Percentiles rank a stretch among this genome's conserved stretches.
Evolutionary conservation across 352 stramenopile species (phyloP).

Genomic region (Vaucheria bursata): DNA sequence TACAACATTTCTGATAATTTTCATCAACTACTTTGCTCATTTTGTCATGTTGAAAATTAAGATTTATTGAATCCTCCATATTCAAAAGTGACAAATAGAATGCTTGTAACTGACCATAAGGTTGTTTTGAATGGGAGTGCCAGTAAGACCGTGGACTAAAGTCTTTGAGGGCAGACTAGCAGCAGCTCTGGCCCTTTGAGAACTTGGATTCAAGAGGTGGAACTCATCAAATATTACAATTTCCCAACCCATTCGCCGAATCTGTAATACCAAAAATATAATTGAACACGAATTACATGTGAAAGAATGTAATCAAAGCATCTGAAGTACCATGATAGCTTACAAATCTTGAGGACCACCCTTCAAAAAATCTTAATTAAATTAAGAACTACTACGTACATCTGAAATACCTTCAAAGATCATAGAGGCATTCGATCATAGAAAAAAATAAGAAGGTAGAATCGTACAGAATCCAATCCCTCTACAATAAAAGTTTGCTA

Average conservation of each 20-base stretch:
- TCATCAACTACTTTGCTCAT: no score
- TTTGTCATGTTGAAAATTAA: no score
- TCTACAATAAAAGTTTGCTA: no score
- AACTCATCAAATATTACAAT: conserved; percentile 39
- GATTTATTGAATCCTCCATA: neutral
- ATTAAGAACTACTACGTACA: neutral
- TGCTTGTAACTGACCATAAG: neutral
- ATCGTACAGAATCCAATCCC: no score
- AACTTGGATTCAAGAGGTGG: conserved; percentile 25
- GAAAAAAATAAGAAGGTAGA: neutral
- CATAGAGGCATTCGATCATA: neutral
- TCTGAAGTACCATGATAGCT: neutral
- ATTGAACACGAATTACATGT: conserved; percentile 4
- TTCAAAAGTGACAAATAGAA: neutral
- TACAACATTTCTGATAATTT: no score
- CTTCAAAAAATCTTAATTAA: neutral
- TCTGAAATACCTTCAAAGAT: neutral
- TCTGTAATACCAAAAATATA: neutral
- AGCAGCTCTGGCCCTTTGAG: neutral
- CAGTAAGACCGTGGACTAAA: neutral
- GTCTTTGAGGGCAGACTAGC: neutral
- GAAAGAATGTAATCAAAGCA: neutral
- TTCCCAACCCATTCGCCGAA: conserved; percentile 13
- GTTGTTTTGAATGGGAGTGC: conserved; percentile 3
- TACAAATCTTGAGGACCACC: neutral